Conservation (phyloP, 176 grass and related monocot species). For the Oryza coarctata region DNA sequence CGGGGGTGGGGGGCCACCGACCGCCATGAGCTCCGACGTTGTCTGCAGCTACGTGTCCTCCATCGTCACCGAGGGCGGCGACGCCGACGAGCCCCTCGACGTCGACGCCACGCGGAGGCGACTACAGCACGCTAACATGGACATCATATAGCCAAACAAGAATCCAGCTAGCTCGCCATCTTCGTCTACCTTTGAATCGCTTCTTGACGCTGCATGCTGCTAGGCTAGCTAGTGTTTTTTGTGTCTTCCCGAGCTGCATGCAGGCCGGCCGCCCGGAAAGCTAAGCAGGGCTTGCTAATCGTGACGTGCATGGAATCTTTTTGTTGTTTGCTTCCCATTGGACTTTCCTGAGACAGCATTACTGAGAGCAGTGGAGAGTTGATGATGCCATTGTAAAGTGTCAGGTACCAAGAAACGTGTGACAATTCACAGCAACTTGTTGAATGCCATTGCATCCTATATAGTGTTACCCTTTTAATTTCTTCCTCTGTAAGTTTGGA, state of each 20-base stretch:
- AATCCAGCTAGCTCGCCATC: neutral
- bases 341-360: conserved; percentile 25
- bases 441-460: neutral
- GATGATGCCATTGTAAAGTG: conserved; percentile 46
- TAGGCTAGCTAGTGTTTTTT: neutral
- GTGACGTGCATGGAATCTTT: conserved; percentile 59
- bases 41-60: conserved; percentile 71
- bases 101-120: conserved; percentile 19
- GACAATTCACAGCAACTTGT: conserved; percentile 13
- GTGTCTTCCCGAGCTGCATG: conserved; percentile 26
- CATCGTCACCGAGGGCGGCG: conserved; percentile 55
- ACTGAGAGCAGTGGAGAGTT: conserved; percentile 15
- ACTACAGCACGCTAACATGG: conserved; percentile 24
- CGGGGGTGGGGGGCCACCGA: neutral
- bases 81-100: conserved; percentile 33
- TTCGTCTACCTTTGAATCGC: conserved; percentile 21
- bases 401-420: conserved; percentile 10
- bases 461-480: too few species aligned
- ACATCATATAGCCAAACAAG: conserved; percentile 22
- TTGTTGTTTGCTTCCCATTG: conserved; percentile 52
- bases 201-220: conserved; percentile 25
- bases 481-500: neutral
- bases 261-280: neutral
- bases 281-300: conserved; percentile 9
- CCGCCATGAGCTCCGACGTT: conserved; percentile 38